These are phyloP conservation scores for Pisolithus orientalis DNA, from an alignment of 768 basidiomycete species.

Conservation along the genomic window DNA sequence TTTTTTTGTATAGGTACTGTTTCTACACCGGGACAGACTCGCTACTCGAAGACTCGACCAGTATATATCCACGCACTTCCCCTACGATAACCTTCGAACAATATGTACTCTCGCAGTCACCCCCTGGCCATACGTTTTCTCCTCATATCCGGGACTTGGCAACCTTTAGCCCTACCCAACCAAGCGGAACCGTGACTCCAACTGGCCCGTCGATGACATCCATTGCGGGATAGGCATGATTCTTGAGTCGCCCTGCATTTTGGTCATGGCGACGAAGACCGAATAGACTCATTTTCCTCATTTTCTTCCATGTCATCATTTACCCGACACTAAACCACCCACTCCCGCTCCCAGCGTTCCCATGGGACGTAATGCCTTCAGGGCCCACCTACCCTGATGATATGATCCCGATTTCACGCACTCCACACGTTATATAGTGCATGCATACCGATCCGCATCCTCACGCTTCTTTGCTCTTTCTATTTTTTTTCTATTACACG, in stretches of 20 bases:
- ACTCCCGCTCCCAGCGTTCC: too few species aligned
- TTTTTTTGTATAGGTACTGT: slow-evolving; percentile 50
- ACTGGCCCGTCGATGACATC: slow-evolving; percentile 11
- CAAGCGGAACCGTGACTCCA: neutral
- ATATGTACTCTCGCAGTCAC: slow-evolving; percentile 32
- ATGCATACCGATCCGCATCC: neutral
- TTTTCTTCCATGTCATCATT: neutral
- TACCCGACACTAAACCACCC: neutral
- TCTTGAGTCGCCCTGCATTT: neutral
- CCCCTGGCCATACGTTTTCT: slow-evolving; percentile 22
- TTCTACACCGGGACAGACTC: slow-evolving; percentile 65
- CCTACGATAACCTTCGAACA: slow-evolving; percentile 54
- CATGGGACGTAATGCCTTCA: too few species aligned
- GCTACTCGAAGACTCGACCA: slow-evolving; percentile 22
- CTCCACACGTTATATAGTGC: neutral
- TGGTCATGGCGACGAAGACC: neutral
- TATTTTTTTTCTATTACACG: neutral
- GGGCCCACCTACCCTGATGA: neutral
- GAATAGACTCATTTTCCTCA: neutral
- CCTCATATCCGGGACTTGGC: slow-evolving; percentile 12
- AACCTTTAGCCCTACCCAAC: slow-evolving; percentile 8
- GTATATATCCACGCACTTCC: slow-evolving; percentile 32
- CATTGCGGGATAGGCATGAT: slow-evolving; percentile 1
- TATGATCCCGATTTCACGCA: neutral
- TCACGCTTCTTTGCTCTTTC: neutral